Conservation (phyloP, 441 rosid species). For the Populus hybrid region DNA sequence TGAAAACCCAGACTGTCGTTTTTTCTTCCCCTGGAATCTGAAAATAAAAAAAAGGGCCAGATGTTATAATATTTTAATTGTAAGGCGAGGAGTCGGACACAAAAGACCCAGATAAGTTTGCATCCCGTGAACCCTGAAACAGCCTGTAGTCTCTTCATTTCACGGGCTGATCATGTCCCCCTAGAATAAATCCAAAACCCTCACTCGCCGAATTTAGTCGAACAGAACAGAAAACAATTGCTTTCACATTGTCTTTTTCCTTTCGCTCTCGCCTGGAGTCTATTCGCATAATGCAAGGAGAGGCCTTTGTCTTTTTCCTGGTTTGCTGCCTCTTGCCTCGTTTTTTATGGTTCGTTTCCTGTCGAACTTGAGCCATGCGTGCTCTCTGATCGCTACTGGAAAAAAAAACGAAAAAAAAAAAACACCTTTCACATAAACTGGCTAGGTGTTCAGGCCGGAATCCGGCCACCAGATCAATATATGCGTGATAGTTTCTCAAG, state of each 20-base stretch:
- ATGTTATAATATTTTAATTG: background rate
- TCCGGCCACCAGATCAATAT: background rate
- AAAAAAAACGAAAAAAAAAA: no score
- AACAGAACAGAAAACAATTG: background rate
- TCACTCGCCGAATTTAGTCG: background rate
- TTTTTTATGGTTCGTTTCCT: background rate
- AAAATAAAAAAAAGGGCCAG: background rate
- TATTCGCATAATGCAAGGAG: no score
- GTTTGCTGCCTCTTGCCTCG: background rate
- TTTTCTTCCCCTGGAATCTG: background rate
- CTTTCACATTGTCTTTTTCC: background rate
- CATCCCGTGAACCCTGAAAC: constrained; percentile 18
- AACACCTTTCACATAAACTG: background rate
- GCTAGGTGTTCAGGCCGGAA: background rate
- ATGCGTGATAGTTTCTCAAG: background rate
- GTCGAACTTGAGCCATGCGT: background rate
- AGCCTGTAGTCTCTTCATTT: constrained; percentile 8
- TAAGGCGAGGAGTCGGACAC: background rate
- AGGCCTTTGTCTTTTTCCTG: background rate
- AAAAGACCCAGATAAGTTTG: background rate
- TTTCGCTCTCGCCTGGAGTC: no score
- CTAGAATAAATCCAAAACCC: background rate
- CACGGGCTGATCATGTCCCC: constrained; percentile 16
- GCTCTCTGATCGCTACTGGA: background rate
- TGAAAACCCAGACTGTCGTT: background rate